A percentile compares a stretch with the other conserved stretches of the same genome.
phyloP scores from a whole-genome alignment of 148 eudicot species.

The Camellia sinensis region DNA sequence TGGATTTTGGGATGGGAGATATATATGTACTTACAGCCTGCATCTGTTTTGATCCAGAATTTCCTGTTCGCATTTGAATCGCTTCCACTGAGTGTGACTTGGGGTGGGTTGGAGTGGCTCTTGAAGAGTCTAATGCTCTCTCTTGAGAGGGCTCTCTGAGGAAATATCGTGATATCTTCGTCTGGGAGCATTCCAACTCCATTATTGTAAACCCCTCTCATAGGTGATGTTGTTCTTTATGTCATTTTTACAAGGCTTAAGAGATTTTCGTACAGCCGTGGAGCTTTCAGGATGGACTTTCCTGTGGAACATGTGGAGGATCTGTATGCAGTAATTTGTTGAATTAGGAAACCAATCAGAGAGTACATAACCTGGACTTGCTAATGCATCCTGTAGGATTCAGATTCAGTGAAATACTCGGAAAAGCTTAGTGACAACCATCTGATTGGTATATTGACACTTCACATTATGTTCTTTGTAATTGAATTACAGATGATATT shows the following conservation, averaged over 20 bases:
- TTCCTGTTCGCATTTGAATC: conserved; percentile 53
- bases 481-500: background rate
- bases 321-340: conserved; percentile 35
- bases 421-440: background rate
- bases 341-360: conserved; percentile 5
- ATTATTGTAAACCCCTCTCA: conserved; percentile 28
- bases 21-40: conserved; percentile 61
- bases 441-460: background rate
- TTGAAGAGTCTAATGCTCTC: conserved; percentile 31
- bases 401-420: background rate
- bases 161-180: conserved; percentile 36
- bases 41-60: conserved; percentile 77
- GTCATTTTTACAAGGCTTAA: conserved; percentile 32
- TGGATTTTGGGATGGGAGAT: background rate
- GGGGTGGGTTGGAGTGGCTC: conserved; percentile 32
- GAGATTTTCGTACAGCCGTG: conserved; percentile 28
- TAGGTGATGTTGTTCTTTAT: conserved; percentile 25
- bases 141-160: conserved; percentile 30
- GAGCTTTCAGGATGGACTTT: conserved; percentile 86
- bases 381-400: background rate
- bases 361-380: background rate
- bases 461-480: background rate
- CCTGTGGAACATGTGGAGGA: conserved; percentile 63
- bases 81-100: conserved; percentile 26
- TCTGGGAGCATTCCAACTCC: conserved; percentile 29